phyloP scores from a whole-genome alignment of 1,139 yeast species.

The Yamadazyma diospyri region DNA sequence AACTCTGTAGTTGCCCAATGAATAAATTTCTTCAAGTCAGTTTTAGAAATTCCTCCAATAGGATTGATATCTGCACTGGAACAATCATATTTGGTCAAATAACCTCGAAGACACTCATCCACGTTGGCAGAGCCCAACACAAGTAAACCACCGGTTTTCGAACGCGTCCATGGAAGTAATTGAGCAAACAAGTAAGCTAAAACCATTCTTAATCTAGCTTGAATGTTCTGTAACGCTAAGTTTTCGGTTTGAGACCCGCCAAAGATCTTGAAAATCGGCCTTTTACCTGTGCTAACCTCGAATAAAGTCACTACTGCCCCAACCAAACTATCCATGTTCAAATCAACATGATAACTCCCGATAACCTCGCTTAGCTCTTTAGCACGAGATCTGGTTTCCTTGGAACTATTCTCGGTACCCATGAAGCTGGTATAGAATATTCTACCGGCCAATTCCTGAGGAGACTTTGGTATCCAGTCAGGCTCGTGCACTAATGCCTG shows the following conservation, averaged over 20 bases:
- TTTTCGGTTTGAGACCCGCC: slow-evolving; percentile 94
- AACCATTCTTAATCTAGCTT: slow-evolving; percentile 94
- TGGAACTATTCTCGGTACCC: slow-evolving; percentile 93
- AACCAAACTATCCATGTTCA: slow-evolving; percentile 87
- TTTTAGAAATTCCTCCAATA: slow-evolving; percentile 94
- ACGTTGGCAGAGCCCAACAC: slow-evolving; percentile 96
- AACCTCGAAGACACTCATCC: slow-evolving; percentile 95
- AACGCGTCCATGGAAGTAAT: slow-evolving; percentile 89
- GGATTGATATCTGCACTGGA: slow-evolving; percentile 97
- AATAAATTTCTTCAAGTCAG: slow-evolving; percentile 83
- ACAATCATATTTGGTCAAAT: slow-evolving; percentile 93
- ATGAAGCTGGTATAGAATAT: slow-evolving; percentile 88
- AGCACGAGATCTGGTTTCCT: slow-evolving; percentile 84
- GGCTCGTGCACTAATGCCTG: slow-evolving; percentile 52
- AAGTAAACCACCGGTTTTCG: slow-evolving; percentile 69
- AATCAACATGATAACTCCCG: slow-evolving; percentile 87
- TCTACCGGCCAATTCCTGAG: slow-evolving; percentile 70
- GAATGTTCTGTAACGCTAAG: slow-evolving; percentile 90
- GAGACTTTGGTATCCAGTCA: slow-evolving; percentile 55
- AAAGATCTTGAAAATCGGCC: slow-evolving; percentile 82
- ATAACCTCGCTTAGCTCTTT: slow-evolving; percentile 66
- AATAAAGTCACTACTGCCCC: slow-evolving; percentile 70
- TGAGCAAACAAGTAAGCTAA: slow-evolving; percentile 91
- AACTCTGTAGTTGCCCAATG: slow-evolving; percentile 70
- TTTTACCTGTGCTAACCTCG: slow-evolving; percentile 85